These are phyloP conservation scores for Botrytis squamosa DNA, from an alignment of 2,329 filamentous ascomycete species.

Conservation along the genomic window DNA sequence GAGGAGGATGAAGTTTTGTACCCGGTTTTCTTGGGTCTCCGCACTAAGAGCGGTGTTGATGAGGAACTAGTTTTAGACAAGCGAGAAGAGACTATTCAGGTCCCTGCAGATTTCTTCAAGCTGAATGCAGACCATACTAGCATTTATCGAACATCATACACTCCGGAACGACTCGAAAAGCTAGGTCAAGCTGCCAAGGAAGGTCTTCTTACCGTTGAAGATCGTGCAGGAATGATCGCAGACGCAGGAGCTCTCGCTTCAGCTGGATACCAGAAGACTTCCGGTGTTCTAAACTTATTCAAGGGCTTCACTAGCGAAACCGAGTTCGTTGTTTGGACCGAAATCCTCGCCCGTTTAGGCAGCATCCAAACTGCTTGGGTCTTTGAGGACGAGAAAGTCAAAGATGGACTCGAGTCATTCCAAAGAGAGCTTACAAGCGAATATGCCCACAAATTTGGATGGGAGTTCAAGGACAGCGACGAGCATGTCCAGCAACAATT, in stretches of 20 bases:
- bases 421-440: slow-evolving; percentile 72
- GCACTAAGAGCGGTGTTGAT: slow-evolving; percentile 79
- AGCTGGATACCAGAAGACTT: slow-evolving; percentile 92
- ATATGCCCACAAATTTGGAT: slow-evolving; percentile 84
- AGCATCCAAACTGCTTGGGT: slow-evolving; percentile 84
- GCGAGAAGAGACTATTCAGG: slow-evolving; percentile 74
- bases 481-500: slow-evolving; percentile 92
- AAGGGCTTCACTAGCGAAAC: slow-evolving; percentile 82
- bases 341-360: slow-evolving; percentile 76
- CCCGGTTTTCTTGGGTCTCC: slow-evolving; percentile 84
- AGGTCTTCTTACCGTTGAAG: slow-evolving; percentile 79
- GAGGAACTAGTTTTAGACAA: slow-evolving; percentile 68
- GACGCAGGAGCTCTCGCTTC: slow-evolving; percentile 87
- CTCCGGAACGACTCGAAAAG: slow-evolving; percentile 78
- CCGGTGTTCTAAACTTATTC: slow-evolving; percentile 79
- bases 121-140: slow-evolving; percentile 92
- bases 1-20: slow-evolving; percentile 88
- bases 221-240: slow-evolving; percentile 90
- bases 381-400: slow-evolving; percentile 73
- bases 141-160: slow-evolving; percentile 88
- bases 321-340: slow-evolving; percentile 93
- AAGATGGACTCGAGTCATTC: slow-evolving; percentile 78
- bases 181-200: slow-evolving; percentile 82
- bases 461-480: slow-evolving; percentile 81
- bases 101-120: slow-evolving; percentile 91